Evolutionary conservation across 2,329 filamentous ascomycete species (phyloP), one percentile per base, ranked within the genome.

Genomic region (Verticillium nubilum): DNA sequence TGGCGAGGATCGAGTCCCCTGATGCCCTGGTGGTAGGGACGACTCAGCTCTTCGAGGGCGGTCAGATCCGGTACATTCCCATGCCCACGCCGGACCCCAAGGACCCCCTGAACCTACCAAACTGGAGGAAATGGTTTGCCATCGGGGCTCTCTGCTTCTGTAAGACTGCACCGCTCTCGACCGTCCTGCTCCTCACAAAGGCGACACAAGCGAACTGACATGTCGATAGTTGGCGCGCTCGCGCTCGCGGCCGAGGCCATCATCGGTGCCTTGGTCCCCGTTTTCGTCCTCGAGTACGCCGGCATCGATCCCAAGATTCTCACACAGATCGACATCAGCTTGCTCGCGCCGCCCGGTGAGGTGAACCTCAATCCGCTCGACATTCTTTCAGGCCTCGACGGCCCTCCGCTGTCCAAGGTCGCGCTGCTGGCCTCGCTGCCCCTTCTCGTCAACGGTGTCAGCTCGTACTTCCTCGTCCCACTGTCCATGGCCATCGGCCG

Each of bases 401-500:
- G 63, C 4, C 70, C 71, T 12, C 68, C 72, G 1, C 62, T 73
- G n/a, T 64, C 60, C 57, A 64, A 67, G 47, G 65, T 74, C 10
- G 63, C 68, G 17, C 63, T 73, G 59, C 63, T 76, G 12, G 67
- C 70, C 0, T 73, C 72, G 1, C 63, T 73, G 4, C 73, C 74
- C 25, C 62, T 75, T 19, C 60, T 76, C 23, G 68, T 70, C 57
- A 73, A 74, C 56, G 73, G 73, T 17, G 64, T 70, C 13, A 69
- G 72, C 4, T 70, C 68, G 28, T 73, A 72, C 61, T 56, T 74
- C n/a, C 69, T 74, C n/a, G 68, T 75, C 1, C 73, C 74, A 9
- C 64, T 76, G n/a, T 73, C 72, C 1, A 71, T 70, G 15, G 72
- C 67, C 52, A 64, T 74, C 28, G 74, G 74, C 5, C 70, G 74